Percentiles rank a stretch among this genome's conserved stretches.
These are phyloP conservation scores for Saturnispora hagleri DNA, from an alignment of 805 yeast species.

Conservation along the genomic window DNA sequence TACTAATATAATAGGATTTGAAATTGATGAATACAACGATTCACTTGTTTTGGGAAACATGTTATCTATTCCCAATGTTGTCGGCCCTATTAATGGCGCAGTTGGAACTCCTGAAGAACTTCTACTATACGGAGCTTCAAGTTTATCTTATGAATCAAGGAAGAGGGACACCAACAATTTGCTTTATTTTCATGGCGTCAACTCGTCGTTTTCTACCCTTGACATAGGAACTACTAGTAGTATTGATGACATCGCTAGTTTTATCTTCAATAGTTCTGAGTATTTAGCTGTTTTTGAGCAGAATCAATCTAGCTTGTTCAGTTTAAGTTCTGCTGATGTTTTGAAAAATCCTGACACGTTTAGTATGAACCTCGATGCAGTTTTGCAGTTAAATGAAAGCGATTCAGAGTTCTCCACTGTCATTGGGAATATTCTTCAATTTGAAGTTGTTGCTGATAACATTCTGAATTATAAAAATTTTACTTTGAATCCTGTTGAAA, in stretches of 20 bases:
- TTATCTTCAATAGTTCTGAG: conserved; percentile 30
- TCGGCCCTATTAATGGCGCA: conserved; percentile 31
- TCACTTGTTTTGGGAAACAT: conserved; percentile 7
- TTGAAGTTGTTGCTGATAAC: conserved; percentile 15
- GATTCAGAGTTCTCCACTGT: conserved; percentile 8
- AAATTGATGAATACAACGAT: conserved; percentile 18
- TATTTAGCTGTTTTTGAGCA: conserved; percentile 33
- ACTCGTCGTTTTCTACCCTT: not conserved
- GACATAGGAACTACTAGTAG: not conserved
- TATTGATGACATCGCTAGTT: conserved; percentile 10
- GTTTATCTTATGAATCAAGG: not conserved
- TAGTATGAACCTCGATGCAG: conserved; percentile 27
- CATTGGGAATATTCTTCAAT: conserved; percentile 17
- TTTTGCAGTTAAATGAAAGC: conserved; percentile 10
- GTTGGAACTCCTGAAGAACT: conserved; percentile 28
- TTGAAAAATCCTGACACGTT: conserved; percentile 20
- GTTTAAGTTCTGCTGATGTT: conserved; percentile 31
- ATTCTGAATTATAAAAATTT: not conserved
- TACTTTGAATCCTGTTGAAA: conserved; percentile 3
- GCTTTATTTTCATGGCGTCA: not conserved
- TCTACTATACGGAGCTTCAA: conserved; percentile 34
- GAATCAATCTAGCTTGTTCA: conserved; percentile 30
- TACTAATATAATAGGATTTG: conserved; percentile 30
- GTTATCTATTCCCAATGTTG: conserved; percentile 28
- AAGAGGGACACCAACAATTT: not conserved